Evolutionary conservation across 805 yeast genomes (phyloP).

Genomic region (Vanderwaltozyma polyspora): DNA sequence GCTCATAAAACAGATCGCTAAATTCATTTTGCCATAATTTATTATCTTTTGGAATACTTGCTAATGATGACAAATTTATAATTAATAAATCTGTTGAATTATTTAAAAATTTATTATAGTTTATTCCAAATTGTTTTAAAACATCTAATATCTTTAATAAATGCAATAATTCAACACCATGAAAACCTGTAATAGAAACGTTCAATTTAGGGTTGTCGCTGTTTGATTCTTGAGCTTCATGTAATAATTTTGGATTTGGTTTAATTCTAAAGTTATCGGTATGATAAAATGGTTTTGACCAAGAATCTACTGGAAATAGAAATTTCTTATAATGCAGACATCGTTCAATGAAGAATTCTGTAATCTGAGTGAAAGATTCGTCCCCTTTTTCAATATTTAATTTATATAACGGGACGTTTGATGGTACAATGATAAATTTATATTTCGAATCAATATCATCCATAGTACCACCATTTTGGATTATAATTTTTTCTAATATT

Average conservation of each 20-base stretch:
- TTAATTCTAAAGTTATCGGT: constrained; percentile 18
- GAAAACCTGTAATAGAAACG: constrained; percentile 59
- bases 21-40: constrained; percentile 23
- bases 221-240: constrained; percentile 1
- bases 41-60: constrained; percentile 17
- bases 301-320: constrained; percentile 36
- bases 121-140: constrained; percentile 31
- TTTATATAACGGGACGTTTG: constrained; percentile 7
- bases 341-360: constrained; percentile 78
- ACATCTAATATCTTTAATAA: constrained; percentile 47
- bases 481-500: constrained; percentile 17
- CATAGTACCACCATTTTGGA: constrained; percentile 17
- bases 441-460: background rate
- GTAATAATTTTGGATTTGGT: constrained; percentile 17
- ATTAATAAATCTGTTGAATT: constrained; percentile 22
- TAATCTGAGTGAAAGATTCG: constrained; percentile 30
- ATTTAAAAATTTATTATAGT: constrained; percentile 18
- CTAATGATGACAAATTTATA: constrained; percentile 21
- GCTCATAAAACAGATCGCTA: constrained; percentile 16
- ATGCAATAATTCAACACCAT: constrained; percentile 67
- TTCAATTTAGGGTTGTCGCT: constrained; percentile 5
- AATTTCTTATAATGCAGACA: constrained; percentile 46
- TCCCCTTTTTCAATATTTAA: constrained; percentile 2
- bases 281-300: constrained; percentile 47
- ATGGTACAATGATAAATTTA: constrained; percentile 3